Percentiles rank a stretch among this genome's conserved stretches.
Evolutionary conservation across 306 rosid species (phyloP).

Genomic region (Sechiopsis laciniata): DNA sequence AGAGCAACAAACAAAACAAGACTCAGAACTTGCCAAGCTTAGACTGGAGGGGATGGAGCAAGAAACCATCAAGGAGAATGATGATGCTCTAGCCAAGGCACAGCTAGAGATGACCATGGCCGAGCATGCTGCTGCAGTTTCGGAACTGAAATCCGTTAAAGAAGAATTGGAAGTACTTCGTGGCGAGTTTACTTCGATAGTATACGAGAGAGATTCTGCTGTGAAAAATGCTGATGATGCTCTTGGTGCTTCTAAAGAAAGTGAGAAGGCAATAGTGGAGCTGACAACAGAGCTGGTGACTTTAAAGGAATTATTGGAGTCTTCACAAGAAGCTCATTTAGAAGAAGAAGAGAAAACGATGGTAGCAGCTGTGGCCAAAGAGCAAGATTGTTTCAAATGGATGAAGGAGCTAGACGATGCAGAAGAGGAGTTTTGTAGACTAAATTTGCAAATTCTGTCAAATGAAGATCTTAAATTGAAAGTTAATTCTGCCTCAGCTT

Average conservation of each 20-base stretch:
- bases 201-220: conserved; percentile 67
- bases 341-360: conserved; percentile 94
- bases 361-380: conserved; percentile 77
- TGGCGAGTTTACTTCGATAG: conserved; percentile 58
- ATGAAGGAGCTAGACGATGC: conserved; percentile 79
- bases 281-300: conserved; percentile 72
- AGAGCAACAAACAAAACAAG: conserved; percentile 89
- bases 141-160: conserved; percentile 64
- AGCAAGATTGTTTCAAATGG: conserved; percentile 85
- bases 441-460: conserved; percentile 59
- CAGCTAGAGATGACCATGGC: conserved; percentile 94
- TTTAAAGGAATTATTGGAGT: conserved; percentile 64
- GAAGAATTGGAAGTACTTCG: conserved; percentile 62
- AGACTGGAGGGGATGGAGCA: conserved; percentile 97
- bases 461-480: conserved; percentile 77
- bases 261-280: conserved; percentile 79
- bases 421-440: conserved; percentile 76
- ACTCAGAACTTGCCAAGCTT: conserved; percentile 89
- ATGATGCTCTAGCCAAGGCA: conserved; percentile 89
- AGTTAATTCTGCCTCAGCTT: conserved; percentile 63
- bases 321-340: conserved; percentile 79
- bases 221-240: conserved; percentile 67
- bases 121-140: conserved; percentile 61
- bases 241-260: conserved; percentile 60
- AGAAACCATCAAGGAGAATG: conserved; percentile 77